Base-by-base conservation (phyloP, 2,329 filamentous ascomycete genomes). In the Monilinia vaccinii-corymbosi region DNA sequence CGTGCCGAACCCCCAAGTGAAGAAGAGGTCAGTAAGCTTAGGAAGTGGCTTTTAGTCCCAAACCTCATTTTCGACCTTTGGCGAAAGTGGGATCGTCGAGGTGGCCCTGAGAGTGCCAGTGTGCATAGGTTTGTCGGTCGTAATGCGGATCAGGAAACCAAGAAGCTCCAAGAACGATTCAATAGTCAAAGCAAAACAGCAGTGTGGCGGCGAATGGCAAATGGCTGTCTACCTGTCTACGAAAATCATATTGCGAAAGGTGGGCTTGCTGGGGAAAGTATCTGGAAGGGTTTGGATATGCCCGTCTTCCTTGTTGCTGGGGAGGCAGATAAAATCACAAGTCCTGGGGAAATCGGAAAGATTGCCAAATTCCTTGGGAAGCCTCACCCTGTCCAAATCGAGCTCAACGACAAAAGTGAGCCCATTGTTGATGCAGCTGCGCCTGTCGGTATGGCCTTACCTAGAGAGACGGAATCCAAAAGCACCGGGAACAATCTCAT, bases 301-400 rank as follows among this genome's bases (percentile, higher is more conserved):
- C 92, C 93, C 0, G 78, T 96, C 3, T 88, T 89, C 63, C 79
- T 97, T 2, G 81, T 96, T 49, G 89, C 84, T 16, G 93, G 89
- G 25, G 86, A 89, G 68, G 79, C 82, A 8, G 94, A 99, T 69
- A 78, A 79, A 10, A 77, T 97, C 36, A 93, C 89, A 0, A 85
- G 87, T n/a, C 80, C 87, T 0, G 75, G 73, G 3, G 88, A 94
- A 66, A 78, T 91, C 13, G 78, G 83, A 49, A 87, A 84, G 67
- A 90, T 97, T 63, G 77, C 73, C 5, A 68, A 69, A 8, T 75
- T 74, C 11, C 66, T 83, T 44, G 60, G 66, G 40, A 60, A 69
- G 62, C 63, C 64, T 51, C 50, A 65, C 52, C 59, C 65, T 10
- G 58, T 66, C 14, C 65, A 69, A 42, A 67, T 66, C 31, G 65